phyloP scores from a whole-genome alignment of 257 asterid genomes.

The Osmanthus fragrans region DNA sequence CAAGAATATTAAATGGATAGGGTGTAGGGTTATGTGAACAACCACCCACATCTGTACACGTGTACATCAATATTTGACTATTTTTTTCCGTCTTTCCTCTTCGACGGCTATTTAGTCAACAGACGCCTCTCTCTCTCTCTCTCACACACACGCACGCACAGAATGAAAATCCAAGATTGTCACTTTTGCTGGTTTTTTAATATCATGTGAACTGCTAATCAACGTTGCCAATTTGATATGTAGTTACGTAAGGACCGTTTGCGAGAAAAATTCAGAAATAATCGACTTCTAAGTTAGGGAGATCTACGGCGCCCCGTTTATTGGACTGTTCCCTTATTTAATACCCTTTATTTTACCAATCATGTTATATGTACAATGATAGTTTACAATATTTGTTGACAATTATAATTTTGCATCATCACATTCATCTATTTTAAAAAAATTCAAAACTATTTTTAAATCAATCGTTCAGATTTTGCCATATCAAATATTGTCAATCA shows the following conservation, averaged over 20 bases:
- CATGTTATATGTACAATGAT: too few relatives aligned
- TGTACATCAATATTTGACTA: conserved; percentile 17
- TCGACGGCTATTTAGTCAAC: neutral
- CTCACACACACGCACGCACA: neutral
- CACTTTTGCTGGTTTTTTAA: neutral
- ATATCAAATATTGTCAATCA: too few relatives aligned
- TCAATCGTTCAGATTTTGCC: too few relatives aligned
- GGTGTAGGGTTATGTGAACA: neutral
- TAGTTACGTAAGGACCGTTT: neutral
- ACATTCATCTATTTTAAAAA: too few relatives aligned
- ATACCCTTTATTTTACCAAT: too few relatives aligned
- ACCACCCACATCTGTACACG: conserved; percentile 40
- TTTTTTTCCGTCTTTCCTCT: neutral
- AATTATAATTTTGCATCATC: too few relatives aligned
- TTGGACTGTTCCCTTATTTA: too few relatives aligned
- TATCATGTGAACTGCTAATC: neutral
- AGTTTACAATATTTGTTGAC: too few relatives aligned
- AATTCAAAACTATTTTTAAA: too few relatives aligned
- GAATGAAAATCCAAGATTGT: neutral
- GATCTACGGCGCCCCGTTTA: too few relatives aligned
- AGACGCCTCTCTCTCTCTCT: neutral
- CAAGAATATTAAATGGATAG: conserved; percentile 9
- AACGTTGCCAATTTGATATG: neutral
- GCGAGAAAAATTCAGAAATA: neutral
- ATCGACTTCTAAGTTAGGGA: too few relatives aligned